A percentile compares a stretch with the other conserved stretches of the same genome.
phyloP scores from a whole-genome alignment of 306 rosid genomes.

The Malus sylvestris region DNA sequence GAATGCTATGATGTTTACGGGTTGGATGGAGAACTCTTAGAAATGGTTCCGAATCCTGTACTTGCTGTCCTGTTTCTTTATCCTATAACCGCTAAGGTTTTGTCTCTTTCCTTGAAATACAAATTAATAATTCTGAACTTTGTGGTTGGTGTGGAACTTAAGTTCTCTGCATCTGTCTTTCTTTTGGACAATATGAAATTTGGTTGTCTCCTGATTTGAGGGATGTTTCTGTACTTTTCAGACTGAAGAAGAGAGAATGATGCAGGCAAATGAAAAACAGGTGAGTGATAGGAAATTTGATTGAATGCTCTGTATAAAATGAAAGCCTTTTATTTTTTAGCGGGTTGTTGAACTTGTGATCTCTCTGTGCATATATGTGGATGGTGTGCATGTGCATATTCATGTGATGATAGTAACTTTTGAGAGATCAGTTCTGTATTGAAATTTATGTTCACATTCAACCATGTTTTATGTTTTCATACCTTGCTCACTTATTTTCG shows the following conservation, averaged over 20 bases:
- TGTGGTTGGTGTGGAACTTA: not conserved
- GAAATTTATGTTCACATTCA: slow-evolving; percentile 5
- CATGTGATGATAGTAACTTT: not conserved
- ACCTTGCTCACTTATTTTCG: not conserved
- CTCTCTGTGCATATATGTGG: not conserved
- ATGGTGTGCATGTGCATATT: not conserved
- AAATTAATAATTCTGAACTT: not conserved
- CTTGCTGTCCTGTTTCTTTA: slow-evolving; percentile 91
- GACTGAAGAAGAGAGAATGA: slow-evolving; percentile 85
- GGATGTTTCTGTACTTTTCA: slow-evolving; percentile 27
- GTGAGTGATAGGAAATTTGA: slow-evolving; percentile 29
- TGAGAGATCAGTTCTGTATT: not conserved
- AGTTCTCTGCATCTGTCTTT: not conserved
- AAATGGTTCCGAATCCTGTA: slow-evolving; percentile 96
- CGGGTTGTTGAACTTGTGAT: not conserved
- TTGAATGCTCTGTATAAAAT: not conserved
- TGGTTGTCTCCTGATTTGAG: slow-evolving; percentile 11
- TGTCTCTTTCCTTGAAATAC: not conserved
- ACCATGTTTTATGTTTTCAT: not conserved
- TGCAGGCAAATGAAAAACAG: slow-evolving; percentile 45
- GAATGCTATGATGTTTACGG: slow-evolving; percentile 89
- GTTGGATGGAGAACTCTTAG: slow-evolving; percentile 75
- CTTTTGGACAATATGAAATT: not conserved
- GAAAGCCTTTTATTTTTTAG: not conserved
- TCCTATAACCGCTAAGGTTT: slow-evolving; percentile 70